Evolutionary conservation across 2,329 filamentous ascomycete genomes (phyloP).

Genomic region (Cytospora schulzeri): DNA sequence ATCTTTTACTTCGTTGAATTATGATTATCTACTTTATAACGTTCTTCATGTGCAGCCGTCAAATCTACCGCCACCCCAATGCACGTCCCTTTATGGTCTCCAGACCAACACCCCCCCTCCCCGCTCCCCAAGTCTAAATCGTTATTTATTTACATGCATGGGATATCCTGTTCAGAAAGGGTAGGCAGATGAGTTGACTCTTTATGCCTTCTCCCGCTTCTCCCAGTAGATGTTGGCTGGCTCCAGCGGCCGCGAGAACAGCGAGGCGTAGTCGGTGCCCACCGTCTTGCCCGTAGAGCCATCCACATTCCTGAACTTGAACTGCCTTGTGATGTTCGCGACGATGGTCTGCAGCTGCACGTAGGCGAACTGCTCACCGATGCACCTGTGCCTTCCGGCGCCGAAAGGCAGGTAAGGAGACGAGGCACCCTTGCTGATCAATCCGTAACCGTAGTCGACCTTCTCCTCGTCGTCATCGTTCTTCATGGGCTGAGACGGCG

Average conservation of each 20-base stretch:
- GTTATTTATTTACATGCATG: slow-evolving; percentile 22
- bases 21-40: background rate
- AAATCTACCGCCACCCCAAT: background rate
- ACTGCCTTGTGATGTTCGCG: slow-evolving; percentile 72
- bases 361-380: slow-evolving; percentile 96
- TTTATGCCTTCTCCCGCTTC: slow-evolving; percentile 53
- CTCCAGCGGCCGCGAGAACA: slow-evolving; percentile 74
- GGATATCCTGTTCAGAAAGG: background rate
- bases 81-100: background rate
- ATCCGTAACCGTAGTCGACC: slow-evolving; percentile 90
- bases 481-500: slow-evolving; percentile 46
- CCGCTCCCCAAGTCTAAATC: background rate
- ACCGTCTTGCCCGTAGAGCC: slow-evolving; percentile 66
- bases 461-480: slow-evolving; percentile 68
- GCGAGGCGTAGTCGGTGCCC: slow-evolving; percentile 67
- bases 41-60: background rate
- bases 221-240: slow-evolving; percentile 77
- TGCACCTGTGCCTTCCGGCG: slow-evolving; percentile 89
- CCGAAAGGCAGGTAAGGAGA: slow-evolving; percentile 95
- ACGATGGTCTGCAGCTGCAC: slow-evolving; percentile 86
- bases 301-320: slow-evolving; percentile 78
- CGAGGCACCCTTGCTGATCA: slow-evolving; percentile 86
- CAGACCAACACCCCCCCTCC: too few relatives aligned
- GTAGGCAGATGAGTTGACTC: too few relatives aligned
- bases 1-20: background rate